Evolutionary conservation across 2,329 filamentous ascomycete species (phyloP).

Genomic region (Phoma sp.): DNA sequence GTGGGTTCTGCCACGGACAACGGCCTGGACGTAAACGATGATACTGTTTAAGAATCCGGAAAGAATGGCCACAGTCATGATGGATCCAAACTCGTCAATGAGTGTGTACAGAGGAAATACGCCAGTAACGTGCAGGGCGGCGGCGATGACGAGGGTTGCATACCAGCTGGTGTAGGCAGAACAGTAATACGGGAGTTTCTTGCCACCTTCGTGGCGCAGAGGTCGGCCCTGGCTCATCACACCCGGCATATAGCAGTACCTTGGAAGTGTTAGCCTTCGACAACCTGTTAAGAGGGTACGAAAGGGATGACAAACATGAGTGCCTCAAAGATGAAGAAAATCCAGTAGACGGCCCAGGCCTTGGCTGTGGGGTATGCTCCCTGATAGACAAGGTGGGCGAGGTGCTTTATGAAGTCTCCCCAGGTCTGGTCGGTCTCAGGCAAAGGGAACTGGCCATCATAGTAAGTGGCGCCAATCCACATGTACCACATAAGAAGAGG

Average conservation of each 20-base stretch:
- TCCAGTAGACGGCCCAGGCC: slow-evolving; percentile 94
- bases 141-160: slow-evolving; percentile 74
- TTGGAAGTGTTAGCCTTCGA: slow-evolving; percentile 61
- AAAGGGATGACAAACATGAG: slow-evolving; percentile 57
- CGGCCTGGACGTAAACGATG: slow-evolving; percentile 82
- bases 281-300: slow-evolving; percentile 78
- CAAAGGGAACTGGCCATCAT: slow-evolving; percentile 78
- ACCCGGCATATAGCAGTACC: slow-evolving; percentile 73
- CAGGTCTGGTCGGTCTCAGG: slow-evolving; percentile 70
- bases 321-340: slow-evolving; percentile 13
- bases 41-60: slow-evolving; percentile 84
- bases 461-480: slow-evolving; percentile 95
- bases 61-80: slow-evolving; percentile 89
- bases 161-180: slow-evolving; percentile 87
- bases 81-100: slow-evolving; percentile 90
- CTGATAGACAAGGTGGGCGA: slow-evolving; percentile 75
- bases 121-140: slow-evolving; percentile 76
- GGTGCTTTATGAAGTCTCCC: slow-evolving; percentile 71
- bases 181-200: slow-evolving; percentile 92
- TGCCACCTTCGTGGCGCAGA: slow-evolving; percentile 77
- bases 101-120: slow-evolving; percentile 87
- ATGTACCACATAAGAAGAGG: slow-evolving; percentile 96
- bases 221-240: slow-evolving; percentile 87
- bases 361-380: slow-evolving; percentile 81
- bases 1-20: slow-evolving; percentile 80